Conservation (phyloP, 192 early-diverging fungal genomes). For the Linnemannia elongata region DNA sequence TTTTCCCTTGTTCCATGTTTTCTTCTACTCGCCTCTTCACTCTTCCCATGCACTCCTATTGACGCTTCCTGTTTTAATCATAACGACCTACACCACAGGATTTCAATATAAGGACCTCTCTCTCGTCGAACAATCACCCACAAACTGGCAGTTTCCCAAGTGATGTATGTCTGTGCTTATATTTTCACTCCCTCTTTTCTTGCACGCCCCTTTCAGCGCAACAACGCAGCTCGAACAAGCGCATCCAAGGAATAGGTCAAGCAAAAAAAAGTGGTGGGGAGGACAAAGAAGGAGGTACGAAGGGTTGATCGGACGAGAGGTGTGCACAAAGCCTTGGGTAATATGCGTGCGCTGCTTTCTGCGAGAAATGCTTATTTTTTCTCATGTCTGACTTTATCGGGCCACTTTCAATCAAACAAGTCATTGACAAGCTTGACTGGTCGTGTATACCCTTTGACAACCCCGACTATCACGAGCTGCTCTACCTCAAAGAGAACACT, state of each 20-base stretch:
- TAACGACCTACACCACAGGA: too few species aligned
- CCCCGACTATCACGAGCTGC: conserved; percentile 1
- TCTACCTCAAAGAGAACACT: not conserved
- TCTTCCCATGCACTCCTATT: too few species aligned
- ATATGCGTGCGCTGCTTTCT: not conserved
- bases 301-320: not conserved
- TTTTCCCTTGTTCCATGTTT: too few species aligned
- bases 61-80: too few species aligned
- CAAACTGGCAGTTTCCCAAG: not conserved
- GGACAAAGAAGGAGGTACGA: not conserved
- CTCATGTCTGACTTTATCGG: not conserved
- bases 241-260: not conserved
- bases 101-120: too few species aligned
- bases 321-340: not conserved
- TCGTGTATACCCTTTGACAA: not conserved
- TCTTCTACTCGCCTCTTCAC: too few species aligned
- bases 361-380: not conserved
- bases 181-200: not conserved
- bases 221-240: not conserved
- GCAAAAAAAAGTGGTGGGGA: not conserved
- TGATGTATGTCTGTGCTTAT: not conserved
- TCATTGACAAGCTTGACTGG: not conserved
- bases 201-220: not conserved
- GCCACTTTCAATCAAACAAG: not conserved
- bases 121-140: too few species aligned